Evolutionary conservation across 352 stramenopile genomes (phyloP), one percentile per base, ranked within the genome.

Genomic region (Phytophthora capsici): DNA sequence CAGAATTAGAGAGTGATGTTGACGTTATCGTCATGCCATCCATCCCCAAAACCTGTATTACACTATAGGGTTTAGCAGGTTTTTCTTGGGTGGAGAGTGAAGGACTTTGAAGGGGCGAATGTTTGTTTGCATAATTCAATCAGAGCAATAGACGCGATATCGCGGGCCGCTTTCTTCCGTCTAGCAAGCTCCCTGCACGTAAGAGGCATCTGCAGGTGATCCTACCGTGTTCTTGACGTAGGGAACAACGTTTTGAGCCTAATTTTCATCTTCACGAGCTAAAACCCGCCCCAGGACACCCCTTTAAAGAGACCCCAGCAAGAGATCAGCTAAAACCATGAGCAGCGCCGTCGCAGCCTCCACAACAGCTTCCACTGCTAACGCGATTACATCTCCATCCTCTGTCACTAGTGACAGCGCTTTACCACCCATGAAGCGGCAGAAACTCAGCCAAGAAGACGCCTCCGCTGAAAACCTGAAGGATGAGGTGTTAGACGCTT

Each of bases 371-470:
- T 48, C 48, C 44, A 20, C 22, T 56, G 20, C 22, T 20, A 28
- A 23, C 46, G 25, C 32, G 22, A 34, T 49, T n/a, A 25, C 12
- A 3, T 8, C 59, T 3, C 14, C 47, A 9, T 22, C 43, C 9
- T 45, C 36, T 12, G 16, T 20, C 3, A 1, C 25, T 22, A 55
- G 20, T 20, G 47, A 62, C 7, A 57, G 19, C 30, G 17, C 7
- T 10, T 30, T 83, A 47, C 73, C 73, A 48, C 50, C 76, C 2
- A 71, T 65, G 63, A 89, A 91, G 68, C 80, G 78, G 16, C 80
- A 89, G 76, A 83, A 80, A 32, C 56, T 82, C 14, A 77, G 65
- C 23, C 79, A 87, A 23, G 57, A 65, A 19, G 51, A 10, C 45
- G 37, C 71, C n/a, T 57, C 62, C 12, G 23, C 14, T 34, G 36